phyloP scores from a whole-genome alignment of 164 flowering plant species.

The Echeveria elegans region DNA sequence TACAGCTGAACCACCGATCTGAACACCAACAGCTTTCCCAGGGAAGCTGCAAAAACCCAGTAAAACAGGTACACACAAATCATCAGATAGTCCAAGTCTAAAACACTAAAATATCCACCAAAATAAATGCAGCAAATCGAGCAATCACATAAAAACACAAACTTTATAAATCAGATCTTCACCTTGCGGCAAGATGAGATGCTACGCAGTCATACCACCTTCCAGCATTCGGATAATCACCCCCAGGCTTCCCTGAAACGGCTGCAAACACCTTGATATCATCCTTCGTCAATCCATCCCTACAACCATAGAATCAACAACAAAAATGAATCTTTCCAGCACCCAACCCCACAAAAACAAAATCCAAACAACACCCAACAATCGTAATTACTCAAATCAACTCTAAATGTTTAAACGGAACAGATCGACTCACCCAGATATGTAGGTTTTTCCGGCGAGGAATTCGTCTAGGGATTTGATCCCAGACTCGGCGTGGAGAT shows the following conservation, averaged over 20 bases:
- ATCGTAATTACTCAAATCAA: neutral
- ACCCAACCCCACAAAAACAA: neutral
- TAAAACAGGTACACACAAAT: no score
- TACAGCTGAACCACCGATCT: slow-evolving; percentile 32
- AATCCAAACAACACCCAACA: neutral
- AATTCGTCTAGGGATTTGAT: slow-evolving; percentile 64
- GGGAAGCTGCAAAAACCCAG: slow-evolving; percentile 47
- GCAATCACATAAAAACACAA: neutral
- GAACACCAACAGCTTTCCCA: slow-evolving; percentile 80
- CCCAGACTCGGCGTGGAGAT: slow-evolving; percentile 82
- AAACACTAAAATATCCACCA: neutral
- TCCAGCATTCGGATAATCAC: slow-evolving; percentile 7
- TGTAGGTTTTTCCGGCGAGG: slow-evolving; percentile 62
- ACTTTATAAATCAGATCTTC: neutral
- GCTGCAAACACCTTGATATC: slow-evolving; percentile 8
- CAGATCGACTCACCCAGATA: slow-evolving; percentile 52
- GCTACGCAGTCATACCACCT: slow-evolving; percentile 57
- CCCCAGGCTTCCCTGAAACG: slow-evolving; percentile 4
- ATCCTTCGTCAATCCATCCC: slow-evolving; percentile 8
- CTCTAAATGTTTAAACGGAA: neutral
- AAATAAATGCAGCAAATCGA: neutral
- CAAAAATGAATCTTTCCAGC: neutral
- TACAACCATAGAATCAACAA: neutral
- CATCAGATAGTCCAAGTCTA: neutral
- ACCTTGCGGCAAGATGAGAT: slow-evolving; percentile 50